phyloP scores from a whole-genome alignment of 306 rosid genomes.

The Cyclanthera cordifolia region DNA sequence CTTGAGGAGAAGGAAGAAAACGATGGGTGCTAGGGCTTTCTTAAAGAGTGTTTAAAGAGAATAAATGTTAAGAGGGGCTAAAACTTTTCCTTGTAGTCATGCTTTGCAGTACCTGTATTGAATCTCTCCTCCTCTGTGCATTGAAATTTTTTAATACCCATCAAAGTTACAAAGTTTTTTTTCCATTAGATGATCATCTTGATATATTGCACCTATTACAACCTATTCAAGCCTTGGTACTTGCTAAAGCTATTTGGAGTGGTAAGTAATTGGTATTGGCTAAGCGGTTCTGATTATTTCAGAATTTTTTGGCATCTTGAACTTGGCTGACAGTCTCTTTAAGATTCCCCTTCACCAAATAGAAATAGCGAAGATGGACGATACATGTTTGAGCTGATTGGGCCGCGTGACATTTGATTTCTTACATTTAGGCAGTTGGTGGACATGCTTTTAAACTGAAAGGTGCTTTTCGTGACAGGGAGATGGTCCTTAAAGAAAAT shows the following conservation, averaged over 20 bases:
- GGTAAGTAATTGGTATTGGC: conserved; percentile 1
- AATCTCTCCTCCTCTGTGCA: neutral
- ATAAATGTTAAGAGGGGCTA: too few species aligned
- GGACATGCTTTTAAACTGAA: neutral
- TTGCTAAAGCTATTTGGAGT: conserved; percentile 1
- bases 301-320: neutral
- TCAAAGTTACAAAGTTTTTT: neutral
- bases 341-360: neutral
- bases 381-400: neutral
- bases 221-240: conserved; percentile 1
- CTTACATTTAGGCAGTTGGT: neutral
- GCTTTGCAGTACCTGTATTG: neutral
- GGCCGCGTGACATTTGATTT: neutral
- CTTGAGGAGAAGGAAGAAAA: too few species aligned
- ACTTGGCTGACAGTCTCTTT: neutral
- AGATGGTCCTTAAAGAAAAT: neutral
- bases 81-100: neutral
- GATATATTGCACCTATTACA: conserved; percentile 1
- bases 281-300: conserved; percentile 1
- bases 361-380: neutral
- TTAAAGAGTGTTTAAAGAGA: too few species aligned
- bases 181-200: neutral
- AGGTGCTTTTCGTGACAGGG: neutral
- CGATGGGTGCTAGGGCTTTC: too few species aligned
- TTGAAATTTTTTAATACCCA: neutral